A percentile compares a stretch with the other conserved stretches of the same genome.
Evolutionary conservation across 2,329 filamentous ascomycete genomes (phyloP).

Genomic region (Fusarium hainanense): DNA sequence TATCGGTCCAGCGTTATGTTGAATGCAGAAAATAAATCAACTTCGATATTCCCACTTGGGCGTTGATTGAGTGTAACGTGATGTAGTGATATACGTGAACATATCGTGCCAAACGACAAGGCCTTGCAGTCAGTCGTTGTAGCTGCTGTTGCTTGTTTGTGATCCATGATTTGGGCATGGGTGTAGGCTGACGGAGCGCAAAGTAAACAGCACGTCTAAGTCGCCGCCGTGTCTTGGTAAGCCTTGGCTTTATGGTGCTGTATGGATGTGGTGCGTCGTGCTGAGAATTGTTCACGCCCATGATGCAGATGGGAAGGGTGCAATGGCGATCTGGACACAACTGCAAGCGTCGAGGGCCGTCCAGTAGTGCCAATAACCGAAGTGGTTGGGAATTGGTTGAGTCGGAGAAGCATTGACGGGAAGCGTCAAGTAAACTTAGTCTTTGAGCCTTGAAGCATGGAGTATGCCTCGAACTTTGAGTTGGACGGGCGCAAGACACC

Average conservation of each 20-base stretch:
- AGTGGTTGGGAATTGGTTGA: not conserved
- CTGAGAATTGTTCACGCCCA: not conserved
- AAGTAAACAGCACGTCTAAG: not conserved
- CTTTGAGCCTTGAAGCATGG: not conserved
- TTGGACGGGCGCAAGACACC: not conserved
- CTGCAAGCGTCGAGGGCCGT: too few species aligned
- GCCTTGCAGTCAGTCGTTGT: not conserved
- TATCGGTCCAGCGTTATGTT: constrained; percentile 2
- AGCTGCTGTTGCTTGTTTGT: not conserved
- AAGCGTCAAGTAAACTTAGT: not conserved
- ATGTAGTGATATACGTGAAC: not conserved
- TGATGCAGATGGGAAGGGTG: not conserved
- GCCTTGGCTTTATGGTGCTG: not conserved
- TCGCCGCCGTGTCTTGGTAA: not conserved
- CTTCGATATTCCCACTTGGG: constrained; percentile 9
- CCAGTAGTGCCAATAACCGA: not conserved
- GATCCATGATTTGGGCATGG: not conserved
- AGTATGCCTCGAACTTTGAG: not conserved
- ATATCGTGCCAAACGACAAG: too few species aligned
- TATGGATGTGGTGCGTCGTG: not conserved
- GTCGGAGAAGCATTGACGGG: not conserved
- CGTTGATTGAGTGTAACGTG: not conserved
- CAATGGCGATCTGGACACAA: not conserved
- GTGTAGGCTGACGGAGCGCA: not conserved
- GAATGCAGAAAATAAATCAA: constrained; percentile 22